phyloP scores from a whole-genome alignment of 2,329 filamentous ascomycete genomes.

The Penicillium sumatraense region DNA sequence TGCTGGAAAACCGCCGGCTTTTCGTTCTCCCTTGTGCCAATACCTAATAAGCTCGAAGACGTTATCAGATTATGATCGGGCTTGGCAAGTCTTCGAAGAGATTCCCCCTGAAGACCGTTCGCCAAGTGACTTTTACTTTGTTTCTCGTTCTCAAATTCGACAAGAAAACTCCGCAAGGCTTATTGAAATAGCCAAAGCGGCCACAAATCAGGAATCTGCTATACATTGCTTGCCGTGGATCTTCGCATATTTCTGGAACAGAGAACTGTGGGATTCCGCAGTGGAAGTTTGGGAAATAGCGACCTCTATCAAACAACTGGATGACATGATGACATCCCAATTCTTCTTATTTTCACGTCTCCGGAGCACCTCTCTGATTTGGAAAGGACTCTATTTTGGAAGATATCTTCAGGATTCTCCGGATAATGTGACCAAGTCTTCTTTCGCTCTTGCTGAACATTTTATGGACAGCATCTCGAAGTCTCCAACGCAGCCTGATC shows the following conservation, averaged over 20 bases:
- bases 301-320: conserved; percentile 13
- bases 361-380: conserved; percentile 20
- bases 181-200: conserved; percentile 48
- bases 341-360: conserved; percentile 19
- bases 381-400: conserved; percentile 27
- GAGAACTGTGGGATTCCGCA: conserved; percentile 37
- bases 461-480: conserved; percentile 32
- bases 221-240: conserved; percentile 34
- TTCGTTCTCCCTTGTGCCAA: conserved; percentile 36
- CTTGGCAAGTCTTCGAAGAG: conserved; percentile 51
- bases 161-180: conserved; percentile 45
- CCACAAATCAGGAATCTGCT: conserved; percentile 32
- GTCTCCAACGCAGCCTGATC: conserved; percentile 29
- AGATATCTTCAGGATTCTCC: conserved; percentile 19
- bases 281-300: conserved; percentile 35
- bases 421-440: neutral
- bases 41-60: conserved; percentile 47
- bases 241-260: conserved; percentile 37
- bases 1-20: conserved; percentile 32
- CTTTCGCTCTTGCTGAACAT: conserved; percentile 24
- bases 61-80: conserved; percentile 46
- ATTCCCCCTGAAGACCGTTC: conserved; percentile 44
- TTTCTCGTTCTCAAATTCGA: conserved; percentile 49
- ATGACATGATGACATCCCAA: conserved; percentile 5
- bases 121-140: conserved; percentile 49